Evolutionary conservation across 164 flowering plant genomes (phyloP).

Genomic region (Kingdonia uniflora): DNA sequence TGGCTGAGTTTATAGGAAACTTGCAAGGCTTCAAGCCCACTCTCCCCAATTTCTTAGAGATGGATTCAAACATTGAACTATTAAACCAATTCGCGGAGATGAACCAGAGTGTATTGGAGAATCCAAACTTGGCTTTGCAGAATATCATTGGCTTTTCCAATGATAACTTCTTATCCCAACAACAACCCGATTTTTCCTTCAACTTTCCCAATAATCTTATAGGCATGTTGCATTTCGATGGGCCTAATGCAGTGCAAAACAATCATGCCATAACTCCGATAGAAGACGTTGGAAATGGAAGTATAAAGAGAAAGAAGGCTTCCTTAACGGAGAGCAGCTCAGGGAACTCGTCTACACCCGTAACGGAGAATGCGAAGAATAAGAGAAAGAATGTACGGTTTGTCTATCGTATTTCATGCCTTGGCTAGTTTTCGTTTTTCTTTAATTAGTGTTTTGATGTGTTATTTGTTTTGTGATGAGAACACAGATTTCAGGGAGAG

Average conservation of each 20-base stretch:
- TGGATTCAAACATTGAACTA: constrained; percentile 27
- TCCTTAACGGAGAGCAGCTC: constrained; percentile 20
- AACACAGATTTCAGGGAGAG: constrained; percentile 24
- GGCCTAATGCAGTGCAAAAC: constrained; percentile 9
- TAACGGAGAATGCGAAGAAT: constrained; percentile 9
- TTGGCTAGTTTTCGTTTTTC: neutral
- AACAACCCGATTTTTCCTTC: constrained; percentile 15
- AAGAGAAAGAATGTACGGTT: constrained; percentile 16
- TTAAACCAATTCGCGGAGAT: constrained; percentile 15
- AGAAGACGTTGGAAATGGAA: constrained; percentile 10
- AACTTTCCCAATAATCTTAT: constrained; percentile 5
- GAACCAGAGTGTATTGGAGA: constrained; percentile 13
- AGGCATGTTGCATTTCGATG: constrained; percentile 1
- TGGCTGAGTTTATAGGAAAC: constrained; percentile 22
- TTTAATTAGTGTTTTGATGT: neutral
- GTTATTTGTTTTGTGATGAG: neutral
- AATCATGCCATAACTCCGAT: constrained; percentile 11
- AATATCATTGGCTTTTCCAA: constrained; percentile 16
- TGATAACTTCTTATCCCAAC: constrained; percentile 16
- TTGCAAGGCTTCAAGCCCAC: constrained; percentile 22
- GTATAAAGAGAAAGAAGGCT: constrained; percentile 17
- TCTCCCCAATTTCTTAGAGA: constrained; percentile 17
- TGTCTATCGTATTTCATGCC: neutral
- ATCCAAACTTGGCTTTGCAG: constrained; percentile 13
- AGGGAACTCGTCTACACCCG: constrained; percentile 15